A percentile compares a stretch with the other conserved stretches of the same genome.
Conservation (phyloP, 805 yeast genomes). For the Torulaspora franciscae region DNA sequence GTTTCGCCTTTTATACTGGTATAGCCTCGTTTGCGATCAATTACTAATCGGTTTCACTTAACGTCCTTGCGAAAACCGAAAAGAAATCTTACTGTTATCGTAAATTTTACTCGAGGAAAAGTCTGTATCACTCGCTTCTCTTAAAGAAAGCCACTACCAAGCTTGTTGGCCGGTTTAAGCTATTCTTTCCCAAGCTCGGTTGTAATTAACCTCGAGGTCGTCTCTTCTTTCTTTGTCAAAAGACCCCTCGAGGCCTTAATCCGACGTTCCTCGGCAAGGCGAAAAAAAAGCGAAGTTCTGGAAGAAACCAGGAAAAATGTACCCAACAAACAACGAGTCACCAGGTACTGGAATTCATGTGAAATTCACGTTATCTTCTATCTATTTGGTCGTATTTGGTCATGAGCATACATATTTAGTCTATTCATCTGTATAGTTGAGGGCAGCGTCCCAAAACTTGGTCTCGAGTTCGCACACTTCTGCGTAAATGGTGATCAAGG, state of each 20-base stretch:
- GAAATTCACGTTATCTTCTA: background rate
- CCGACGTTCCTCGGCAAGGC: background rate
- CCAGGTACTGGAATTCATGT: background rate
- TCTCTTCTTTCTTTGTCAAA: constrained; percentile 1
- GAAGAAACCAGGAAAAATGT: background rate
- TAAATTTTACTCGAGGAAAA: background rate
- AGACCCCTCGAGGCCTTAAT: constrained; percentile 4
- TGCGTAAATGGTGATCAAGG: constrained; percentile 53
- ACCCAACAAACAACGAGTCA: background rate
- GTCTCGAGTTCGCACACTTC: constrained; percentile 58
- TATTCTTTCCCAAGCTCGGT: background rate
- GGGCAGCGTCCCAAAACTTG: constrained; percentile 60
- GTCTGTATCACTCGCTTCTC: background rate
- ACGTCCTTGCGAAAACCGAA: background rate
- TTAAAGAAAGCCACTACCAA: background rate
- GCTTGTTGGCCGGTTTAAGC: background rate
- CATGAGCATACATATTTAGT: background rate
- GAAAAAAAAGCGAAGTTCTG: constrained; percentile 3
- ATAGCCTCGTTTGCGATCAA: constrained; percentile 1
- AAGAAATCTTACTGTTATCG: no score
- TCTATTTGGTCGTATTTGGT: background rate
- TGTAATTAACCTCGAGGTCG: background rate
- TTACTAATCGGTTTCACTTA: background rate
- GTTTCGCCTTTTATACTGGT: constrained; percentile 7
- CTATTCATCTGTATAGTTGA: constrained; percentile 15